Evolutionary conservation across 2,329 filamentous ascomycete species (phyloP), one percentile per base, ranked within the genome.

Genomic region (Pseudofabraea citricarpa): DNA sequence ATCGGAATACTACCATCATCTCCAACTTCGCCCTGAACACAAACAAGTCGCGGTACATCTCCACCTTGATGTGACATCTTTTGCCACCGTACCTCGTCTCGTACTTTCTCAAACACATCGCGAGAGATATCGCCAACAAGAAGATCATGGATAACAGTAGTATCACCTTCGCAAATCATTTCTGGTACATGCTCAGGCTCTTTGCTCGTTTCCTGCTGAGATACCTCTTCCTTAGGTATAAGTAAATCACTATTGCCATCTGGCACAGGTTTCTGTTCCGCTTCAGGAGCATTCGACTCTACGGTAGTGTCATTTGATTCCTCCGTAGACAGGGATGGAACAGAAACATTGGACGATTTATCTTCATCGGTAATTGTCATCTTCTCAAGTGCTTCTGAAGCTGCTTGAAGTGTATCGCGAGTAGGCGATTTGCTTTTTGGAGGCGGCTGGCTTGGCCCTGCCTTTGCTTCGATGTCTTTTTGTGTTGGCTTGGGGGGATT

Each of bases 51-150:
- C 33, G 93, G 93, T 0, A 97, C 93, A 56, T 93, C 85, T 20
- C 93, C 90, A 24, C 88, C 87, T 52, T 91, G 85, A 55, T 97
- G 93, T 33, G 83, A 84, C 93, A 98, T 97, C 51, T 79, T 85
- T 59, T 91, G 84, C 90, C 91, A 98, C 52, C 75, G 70, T 1
- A 96, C 81, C 61, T 97, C 90, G 12, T 76, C 67, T 41, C 80
- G 79, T 13, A 95, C 69, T 29, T 73, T 74, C 16, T 82, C 73
- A 60, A 95, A 96, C 5, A 85, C 74, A 13, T 73, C 70, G 1
- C 77, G 66, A 4, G 72, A 71, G 1, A 85, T 56, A 6, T 68
- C 58, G 1, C 65, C 58, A 2, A 86, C 72, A 2, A 96, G 73
- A 23, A 95, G 66, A 49, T 90, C 70, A 49, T 82, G 71, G 27